phyloP scores from a whole-genome alignment of 169 alveolate species.

The Plasmodium vinckei region DNA sequence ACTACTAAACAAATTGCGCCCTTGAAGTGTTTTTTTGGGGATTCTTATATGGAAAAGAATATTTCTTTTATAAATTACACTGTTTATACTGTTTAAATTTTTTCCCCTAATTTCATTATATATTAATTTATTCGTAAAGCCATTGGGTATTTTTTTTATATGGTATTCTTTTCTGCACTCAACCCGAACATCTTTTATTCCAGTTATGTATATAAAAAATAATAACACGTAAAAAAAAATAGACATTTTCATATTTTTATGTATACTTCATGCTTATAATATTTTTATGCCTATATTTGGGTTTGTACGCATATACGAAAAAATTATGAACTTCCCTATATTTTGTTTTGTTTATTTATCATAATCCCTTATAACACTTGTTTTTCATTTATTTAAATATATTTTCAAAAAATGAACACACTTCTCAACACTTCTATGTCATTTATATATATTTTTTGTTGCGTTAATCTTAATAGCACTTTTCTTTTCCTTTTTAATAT shows the following conservation, averaged over 20 bases:
- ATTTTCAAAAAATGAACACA: neutral
- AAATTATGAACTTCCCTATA: neutral
- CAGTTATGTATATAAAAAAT: slow-evolving; percentile 28
- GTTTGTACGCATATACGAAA: neutral
- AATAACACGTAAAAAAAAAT: slow-evolving; percentile 16
- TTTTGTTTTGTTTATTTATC: too few relatives aligned
- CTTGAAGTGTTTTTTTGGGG: slow-evolving; percentile 23
- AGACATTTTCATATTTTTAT: slow-evolving; percentile 13
- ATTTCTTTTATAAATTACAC: slow-evolving; percentile 29
- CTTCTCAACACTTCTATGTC: slow-evolving; percentile 1
- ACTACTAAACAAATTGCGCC: neutral
- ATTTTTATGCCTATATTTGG: neutral
- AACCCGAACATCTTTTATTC: neutral
- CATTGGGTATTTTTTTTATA: slow-evolving; percentile 17
- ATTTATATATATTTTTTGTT: slow-evolving; percentile 3
- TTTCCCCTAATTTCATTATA: slow-evolving; percentile 8
- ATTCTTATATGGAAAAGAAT: slow-evolving; percentile 35
- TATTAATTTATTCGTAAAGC: slow-evolving; percentile 5
- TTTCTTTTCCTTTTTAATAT: slow-evolving; percentile 9
- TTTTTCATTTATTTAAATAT: neutral
- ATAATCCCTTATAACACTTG: neutral
- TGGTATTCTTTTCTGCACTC: slow-evolving; percentile 23
- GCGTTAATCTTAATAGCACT: neutral
- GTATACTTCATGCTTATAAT: slow-evolving; percentile 1
- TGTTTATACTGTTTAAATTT: slow-evolving; percentile 6